Evolutionary conservation across 2,329 filamentous ascomycete genomes (phyloP).

Genomic region (Paecilomyces sp.): DNA sequence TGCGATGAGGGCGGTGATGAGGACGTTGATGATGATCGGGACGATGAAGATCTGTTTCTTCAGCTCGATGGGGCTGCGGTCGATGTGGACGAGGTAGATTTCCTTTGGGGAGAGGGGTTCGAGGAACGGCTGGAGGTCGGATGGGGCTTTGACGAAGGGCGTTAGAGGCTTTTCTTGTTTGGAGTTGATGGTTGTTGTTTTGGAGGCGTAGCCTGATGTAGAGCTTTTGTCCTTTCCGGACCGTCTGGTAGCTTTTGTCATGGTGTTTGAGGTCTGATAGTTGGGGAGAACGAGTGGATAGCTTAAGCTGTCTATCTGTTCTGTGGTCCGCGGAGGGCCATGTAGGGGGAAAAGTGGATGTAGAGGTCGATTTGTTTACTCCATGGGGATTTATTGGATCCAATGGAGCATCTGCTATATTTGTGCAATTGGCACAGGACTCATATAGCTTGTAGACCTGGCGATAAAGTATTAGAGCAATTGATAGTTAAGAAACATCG

Average conservation of each 20-base stretch:
- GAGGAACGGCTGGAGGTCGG: conserved; percentile 59
- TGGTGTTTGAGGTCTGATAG: conserved; percentile 8
- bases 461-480: no score
- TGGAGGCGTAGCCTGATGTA: conserved; percentile 22
- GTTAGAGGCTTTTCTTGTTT: conserved; percentile 38
- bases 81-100: conserved; percentile 76
- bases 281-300: background rate
- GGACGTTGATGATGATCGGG: conserved; percentile 67
- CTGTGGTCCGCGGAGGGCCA: background rate
- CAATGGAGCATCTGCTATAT: background rate
- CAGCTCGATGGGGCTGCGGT: conserved; percentile 33
- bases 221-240: conserved; percentile 21
- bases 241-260: conserved; percentile 29
- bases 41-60: conserved; percentile 80
- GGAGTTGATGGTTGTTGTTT: conserved; percentile 10
- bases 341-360: background rate
- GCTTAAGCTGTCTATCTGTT: background rate
- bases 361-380: background rate
- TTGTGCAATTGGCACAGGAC: background rate
- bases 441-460: background rate
- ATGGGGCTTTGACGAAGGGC: conserved; percentile 63
- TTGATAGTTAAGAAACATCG: no score
- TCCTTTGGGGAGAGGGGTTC: conserved; percentile 58
- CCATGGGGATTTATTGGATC: background rate
- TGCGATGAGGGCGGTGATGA: conserved; percentile 56